These are phyloP conservation scores for Oryza nivara DNA, from an alignment of 176 grass and related monocot species.

Conservation along the genomic window DNA sequence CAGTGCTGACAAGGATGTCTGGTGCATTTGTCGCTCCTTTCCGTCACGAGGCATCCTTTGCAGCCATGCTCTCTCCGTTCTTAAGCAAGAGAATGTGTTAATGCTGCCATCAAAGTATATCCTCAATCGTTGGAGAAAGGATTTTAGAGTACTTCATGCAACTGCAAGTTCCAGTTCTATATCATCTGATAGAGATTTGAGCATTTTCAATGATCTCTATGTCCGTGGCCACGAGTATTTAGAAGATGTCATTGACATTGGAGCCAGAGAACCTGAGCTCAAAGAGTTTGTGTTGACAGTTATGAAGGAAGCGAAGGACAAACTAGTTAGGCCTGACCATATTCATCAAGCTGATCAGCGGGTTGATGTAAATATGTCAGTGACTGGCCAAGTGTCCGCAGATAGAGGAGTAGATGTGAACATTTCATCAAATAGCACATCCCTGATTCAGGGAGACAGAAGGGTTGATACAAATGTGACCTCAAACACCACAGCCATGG, in stretches of 20 bases:
- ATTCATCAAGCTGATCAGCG: conserved; percentile 44
- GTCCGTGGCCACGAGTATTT: conserved; percentile 61
- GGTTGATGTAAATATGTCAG: conserved; percentile 62
- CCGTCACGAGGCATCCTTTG: conserved; percentile 90
- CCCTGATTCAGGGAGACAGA: conserved; percentile 50
- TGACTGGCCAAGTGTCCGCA: conserved; percentile 30
- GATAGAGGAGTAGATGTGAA: conserved; percentile 62
- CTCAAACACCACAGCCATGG: conserved; percentile 31
- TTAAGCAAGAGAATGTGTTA: conserved; percentile 83
- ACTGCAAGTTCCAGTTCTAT: conserved; percentile 28
- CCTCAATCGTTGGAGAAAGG: conserved; percentile 87
- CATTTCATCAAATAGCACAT: conserved; percentile 47
- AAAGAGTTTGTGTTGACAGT: conserved; percentile 81
- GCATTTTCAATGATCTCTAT: conserved; percentile 75
- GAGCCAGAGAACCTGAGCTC: conserved; percentile 78
- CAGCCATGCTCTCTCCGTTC: conserved; percentile 82
- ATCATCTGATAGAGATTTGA: conserved; percentile 38
- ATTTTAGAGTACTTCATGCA: conserved; percentile 72
- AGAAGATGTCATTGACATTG: conserved; percentile 71
- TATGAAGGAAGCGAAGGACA: conserved; percentile 77
- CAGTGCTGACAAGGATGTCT: conserved; percentile 79
- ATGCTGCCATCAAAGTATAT: conserved; percentile 81
- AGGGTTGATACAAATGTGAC: conserved; percentile 44
- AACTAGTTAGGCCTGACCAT: conserved; percentile 51
- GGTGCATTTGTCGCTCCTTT: conserved; percentile 92